Percentiles rank a stretch among this genome's conserved stretches.
These are phyloP conservation scores for Cornus kousa DNA, from an alignment of 148 eudicot species.

Conservation along the genomic window DNA sequence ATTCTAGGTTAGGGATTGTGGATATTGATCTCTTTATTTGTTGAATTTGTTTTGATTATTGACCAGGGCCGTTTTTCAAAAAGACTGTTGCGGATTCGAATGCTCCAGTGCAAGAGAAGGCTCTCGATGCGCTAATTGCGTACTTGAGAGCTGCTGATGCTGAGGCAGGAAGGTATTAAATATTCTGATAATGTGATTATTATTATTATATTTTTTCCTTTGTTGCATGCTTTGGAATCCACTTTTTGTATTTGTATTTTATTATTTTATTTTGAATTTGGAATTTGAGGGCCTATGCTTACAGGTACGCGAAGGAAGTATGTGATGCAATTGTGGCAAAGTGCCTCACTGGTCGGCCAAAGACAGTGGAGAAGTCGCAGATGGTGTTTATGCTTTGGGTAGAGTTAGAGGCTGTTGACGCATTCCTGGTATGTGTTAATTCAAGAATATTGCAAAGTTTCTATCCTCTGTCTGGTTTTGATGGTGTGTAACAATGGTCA, in stretches of 20 bases:
- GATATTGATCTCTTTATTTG: slow-evolving; percentile 13
- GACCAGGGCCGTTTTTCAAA: slow-evolving; percentile 68
- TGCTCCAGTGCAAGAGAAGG: slow-evolving; percentile 98
- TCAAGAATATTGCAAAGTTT: neutral
- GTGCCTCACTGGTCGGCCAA: slow-evolving; percentile 90
- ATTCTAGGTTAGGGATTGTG: too few species aligned
- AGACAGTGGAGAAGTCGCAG: slow-evolving; percentile 98
- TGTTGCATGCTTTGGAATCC: neutral
- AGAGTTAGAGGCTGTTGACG: slow-evolving; percentile 93
- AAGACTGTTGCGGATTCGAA: slow-evolving; percentile 89
- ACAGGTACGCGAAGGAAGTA: slow-evolving; percentile 68
- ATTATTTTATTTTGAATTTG: neutral
- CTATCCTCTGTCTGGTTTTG: too few species aligned
- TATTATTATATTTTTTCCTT: neutral
- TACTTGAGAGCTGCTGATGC: slow-evolving; percentile 88
- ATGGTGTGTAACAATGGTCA: too few species aligned
- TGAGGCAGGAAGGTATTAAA: slow-evolving; percentile 71
- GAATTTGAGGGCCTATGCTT: neutral
- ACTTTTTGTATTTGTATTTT: neutral
- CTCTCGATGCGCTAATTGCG: slow-evolving; percentile 85
- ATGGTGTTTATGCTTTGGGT: slow-evolving; percentile 84
- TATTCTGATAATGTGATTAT: neutral
- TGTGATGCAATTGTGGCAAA: slow-evolving; percentile 91
- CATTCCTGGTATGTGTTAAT: slow-evolving; percentile 65
- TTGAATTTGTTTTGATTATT: slow-evolving; percentile 8